Conservation (phyloP, 2,329 filamentous ascomycete species). For the Fusarium sp. region DNA sequence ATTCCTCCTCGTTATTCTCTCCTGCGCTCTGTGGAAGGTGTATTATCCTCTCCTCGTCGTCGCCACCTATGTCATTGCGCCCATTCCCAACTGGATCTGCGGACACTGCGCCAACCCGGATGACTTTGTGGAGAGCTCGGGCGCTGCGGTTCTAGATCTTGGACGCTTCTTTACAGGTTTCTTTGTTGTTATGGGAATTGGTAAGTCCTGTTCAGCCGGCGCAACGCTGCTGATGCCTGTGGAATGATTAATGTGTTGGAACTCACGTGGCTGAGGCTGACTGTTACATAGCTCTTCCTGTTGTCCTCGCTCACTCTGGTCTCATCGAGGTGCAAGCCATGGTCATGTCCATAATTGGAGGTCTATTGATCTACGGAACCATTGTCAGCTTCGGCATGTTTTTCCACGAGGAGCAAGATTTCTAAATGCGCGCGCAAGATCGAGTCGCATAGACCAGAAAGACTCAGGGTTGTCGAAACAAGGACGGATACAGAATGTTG, state of each 20-base stretch:
- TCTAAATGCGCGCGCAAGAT: conserved; percentile 62
- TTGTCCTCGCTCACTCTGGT: conserved; percentile 86
- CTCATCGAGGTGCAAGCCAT: conserved; percentile 88
- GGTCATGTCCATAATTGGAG: conserved; percentile 94
- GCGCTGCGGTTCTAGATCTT: conserved; percentile 89
- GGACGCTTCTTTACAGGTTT: conserved; percentile 96
- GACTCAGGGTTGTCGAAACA: background rate
- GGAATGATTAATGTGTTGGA: background rate
- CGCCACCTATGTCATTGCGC: conserved; percentile 92
- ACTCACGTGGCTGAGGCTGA: conserved; percentile 40
- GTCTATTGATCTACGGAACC: conserved; percentile 94
- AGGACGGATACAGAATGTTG: background rate
- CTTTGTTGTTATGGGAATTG: conserved; percentile 96
- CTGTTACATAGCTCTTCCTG: conserved; percentile 77
- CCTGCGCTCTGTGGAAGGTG: conserved; percentile 92
- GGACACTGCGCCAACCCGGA: conserved; percentile 88
- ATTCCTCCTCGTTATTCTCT: conserved; percentile 98
- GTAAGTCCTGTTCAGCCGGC: conserved; percentile 64
- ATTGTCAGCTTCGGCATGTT: conserved; percentile 99
- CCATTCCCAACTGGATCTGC: conserved; percentile 97
- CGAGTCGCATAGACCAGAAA: background rate
- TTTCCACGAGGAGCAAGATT: conserved; percentile 97
- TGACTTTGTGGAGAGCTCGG: conserved; percentile 90
- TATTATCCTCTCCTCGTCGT: conserved; percentile 97
- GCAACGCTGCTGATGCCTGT: background rate